Percentiles rank a stretch among this genome's conserved stretches.
These are phyloP conservation scores for Trifolium pratense DNA, from an alignment of 306 rosid species.

Conservation along the genomic window DNA sequence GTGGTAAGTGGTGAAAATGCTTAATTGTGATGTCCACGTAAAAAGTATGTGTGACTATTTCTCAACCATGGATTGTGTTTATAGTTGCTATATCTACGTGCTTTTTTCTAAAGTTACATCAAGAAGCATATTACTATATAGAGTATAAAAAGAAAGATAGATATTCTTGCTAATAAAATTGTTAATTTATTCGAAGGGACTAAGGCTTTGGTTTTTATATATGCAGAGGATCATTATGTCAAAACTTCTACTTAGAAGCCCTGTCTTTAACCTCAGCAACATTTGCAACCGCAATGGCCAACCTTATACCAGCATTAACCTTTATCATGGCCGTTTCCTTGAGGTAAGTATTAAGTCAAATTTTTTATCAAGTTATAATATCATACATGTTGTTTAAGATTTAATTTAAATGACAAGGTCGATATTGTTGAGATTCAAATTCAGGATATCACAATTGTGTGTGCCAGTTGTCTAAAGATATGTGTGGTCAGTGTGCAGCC, in stretches of 20 bases:
- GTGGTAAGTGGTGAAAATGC: neutral
- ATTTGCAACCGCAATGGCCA: slow-evolving; percentile 64
- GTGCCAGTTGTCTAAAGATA: no score
- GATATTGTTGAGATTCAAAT: no score
- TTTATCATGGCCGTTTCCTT: slow-evolving; percentile 61
- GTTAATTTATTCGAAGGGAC: neutral
- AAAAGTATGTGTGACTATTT: slow-evolving; percentile 30
- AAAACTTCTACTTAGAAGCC: slow-evolving; percentile 61
- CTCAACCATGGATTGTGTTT: slow-evolving; percentile 19
- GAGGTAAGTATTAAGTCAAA: slow-evolving; percentile 37
- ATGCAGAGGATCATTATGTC: slow-evolving; percentile 65
- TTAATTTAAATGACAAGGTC: no score
- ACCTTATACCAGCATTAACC: slow-evolving; percentile 70
- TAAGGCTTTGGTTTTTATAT: neutral
- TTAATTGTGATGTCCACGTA: neutral
- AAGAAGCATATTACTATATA: neutral
- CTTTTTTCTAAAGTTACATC: slow-evolving; percentile 4
- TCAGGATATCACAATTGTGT: no score
- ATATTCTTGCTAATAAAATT: neutral
- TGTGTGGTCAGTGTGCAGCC: no score
- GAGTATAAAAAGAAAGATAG: neutral
- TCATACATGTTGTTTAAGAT: no score
- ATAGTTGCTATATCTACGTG: slow-evolving; percentile 3
- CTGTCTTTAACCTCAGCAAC: slow-evolving; percentile 69
- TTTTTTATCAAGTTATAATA: no score